Evolutionary conservation across 805 yeast genomes (phyloP).

Genomic region (Lipomyces sp.): DNA sequence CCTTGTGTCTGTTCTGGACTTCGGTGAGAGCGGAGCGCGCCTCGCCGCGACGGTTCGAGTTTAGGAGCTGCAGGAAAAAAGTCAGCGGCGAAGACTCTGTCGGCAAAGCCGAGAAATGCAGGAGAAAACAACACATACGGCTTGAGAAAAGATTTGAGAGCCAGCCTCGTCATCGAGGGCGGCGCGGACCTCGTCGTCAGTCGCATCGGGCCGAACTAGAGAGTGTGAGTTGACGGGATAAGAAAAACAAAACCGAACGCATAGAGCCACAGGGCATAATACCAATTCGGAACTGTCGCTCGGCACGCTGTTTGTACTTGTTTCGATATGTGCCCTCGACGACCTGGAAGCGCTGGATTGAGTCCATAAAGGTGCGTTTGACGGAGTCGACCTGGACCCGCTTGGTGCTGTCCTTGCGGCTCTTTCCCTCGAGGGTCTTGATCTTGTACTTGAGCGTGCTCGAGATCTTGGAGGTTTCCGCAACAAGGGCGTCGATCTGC

Average conservation of each 20-base stretch:
- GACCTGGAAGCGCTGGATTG: slow-evolving; percentile 81
- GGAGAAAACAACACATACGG: slow-evolving; percentile 36
- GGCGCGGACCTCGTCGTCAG: slow-evolving; percentile 21
- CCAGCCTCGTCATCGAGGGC: slow-evolving; percentile 63
- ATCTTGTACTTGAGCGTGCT: slow-evolving; percentile 69
- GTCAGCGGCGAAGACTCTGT: not conserved
- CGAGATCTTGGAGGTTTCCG: slow-evolving; percentile 78
- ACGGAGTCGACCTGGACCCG: slow-evolving; percentile 86
- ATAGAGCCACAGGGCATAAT: slow-evolving; percentile 49
- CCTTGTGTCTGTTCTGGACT: slow-evolving; percentile 93
- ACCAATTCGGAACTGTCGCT: slow-evolving; percentile 86
- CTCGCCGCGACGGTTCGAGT: slow-evolving; percentile 87
- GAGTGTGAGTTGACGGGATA: slow-evolving; percentile 56
- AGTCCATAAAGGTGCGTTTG: slow-evolving; percentile 77
- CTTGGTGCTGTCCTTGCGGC: slow-evolving; percentile 61
- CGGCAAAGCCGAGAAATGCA: not conserved
- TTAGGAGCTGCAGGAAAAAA: slow-evolving; percentile 48
- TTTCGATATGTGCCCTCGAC: slow-evolving; percentile 84
- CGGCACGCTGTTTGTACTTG: slow-evolving; percentile 81
- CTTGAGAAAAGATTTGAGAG: slow-evolving; percentile 92
- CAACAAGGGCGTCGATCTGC: slow-evolving; percentile 70
- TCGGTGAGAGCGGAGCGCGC: slow-evolving; percentile 93
- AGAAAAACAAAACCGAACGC: not conserved
- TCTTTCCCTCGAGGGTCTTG: slow-evolving; percentile 63
- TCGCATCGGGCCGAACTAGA: slow-evolving; percentile 36